A percentile compares a stretch with the other conserved stretches of the same genome.
These are phyloP conservation scores for Puya raimondii DNA, from an alignment of 176 grass and related monocot species.

Conservation along the genomic window DNA sequence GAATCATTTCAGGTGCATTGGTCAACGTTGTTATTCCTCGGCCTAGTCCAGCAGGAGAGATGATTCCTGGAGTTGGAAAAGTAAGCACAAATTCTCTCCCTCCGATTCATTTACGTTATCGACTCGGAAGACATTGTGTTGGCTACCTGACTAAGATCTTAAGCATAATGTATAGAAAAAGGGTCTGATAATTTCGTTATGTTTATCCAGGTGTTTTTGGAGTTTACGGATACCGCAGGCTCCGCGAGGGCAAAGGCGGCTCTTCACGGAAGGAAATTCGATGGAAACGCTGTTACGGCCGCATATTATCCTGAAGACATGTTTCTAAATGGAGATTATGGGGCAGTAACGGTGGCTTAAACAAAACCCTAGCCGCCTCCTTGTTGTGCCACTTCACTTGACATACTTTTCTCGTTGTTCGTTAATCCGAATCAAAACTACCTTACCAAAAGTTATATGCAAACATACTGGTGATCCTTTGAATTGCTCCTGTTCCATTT, in stretches of 20 bases:
- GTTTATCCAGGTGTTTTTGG: constrained; percentile 21
- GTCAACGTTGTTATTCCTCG: constrained; percentile 21
- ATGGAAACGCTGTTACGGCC: constrained; percentile 1
- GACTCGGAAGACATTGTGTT: too few relatives aligned
- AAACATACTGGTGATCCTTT: too few relatives aligned
- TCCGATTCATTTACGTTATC: background rate
- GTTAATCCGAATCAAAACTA: too few relatives aligned
- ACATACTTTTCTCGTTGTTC: too few relatives aligned
- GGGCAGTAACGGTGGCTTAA: background rate
- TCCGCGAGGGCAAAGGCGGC: constrained; percentile 19
- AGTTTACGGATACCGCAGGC: constrained; percentile 2
- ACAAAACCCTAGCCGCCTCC: too few relatives aligned
- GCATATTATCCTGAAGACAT: constrained; percentile 21
- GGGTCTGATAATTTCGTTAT: background rate
- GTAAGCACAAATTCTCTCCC: background rate
- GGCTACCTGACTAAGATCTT: too few relatives aligned
- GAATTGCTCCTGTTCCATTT: too few relatives aligned
- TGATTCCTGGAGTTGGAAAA: constrained; percentile 27
- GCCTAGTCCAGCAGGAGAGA: constrained; percentile 9
- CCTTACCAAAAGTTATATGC: too few relatives aligned
- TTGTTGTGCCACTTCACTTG: too few relatives aligned
- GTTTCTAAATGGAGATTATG: constrained; percentile 19
- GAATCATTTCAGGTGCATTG: constrained; percentile 13
- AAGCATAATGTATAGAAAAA: too few relatives aligned
- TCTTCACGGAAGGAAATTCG: constrained; percentile 25